These are phyloP conservation scores for Tricholoma furcatifolium DNA, from an alignment of 768 basidiomycete species.

Conservation along the genomic window DNA sequence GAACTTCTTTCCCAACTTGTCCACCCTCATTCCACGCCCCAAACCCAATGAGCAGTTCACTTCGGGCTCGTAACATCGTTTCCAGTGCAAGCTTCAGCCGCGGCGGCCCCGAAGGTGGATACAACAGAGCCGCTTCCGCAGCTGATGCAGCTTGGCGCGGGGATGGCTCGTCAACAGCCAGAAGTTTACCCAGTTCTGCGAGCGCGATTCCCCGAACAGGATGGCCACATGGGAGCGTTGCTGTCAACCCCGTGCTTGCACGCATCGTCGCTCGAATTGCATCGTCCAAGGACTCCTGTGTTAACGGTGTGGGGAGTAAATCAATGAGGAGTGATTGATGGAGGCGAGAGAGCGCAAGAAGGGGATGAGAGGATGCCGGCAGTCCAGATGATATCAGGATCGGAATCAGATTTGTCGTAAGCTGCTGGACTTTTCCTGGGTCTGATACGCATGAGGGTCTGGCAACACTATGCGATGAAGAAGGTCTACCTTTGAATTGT, in stretches of 20 bases:
- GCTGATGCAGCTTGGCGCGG: constrained; percentile 28
- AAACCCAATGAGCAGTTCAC: constrained; percentile 69
- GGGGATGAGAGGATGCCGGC: constrained; percentile 71
- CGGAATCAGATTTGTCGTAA: constrained; percentile 65
- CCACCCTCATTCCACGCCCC: constrained; percentile 71
- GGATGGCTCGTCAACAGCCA: constrained; percentile 73
- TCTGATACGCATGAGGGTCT: constrained; percentile 39
- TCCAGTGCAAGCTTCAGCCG: constrained; percentile 66
- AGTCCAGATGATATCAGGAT: constrained; percentile 59
- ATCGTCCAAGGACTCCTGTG: constrained; percentile 60
- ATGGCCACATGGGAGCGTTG: constrained; percentile 62
- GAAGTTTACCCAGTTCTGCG: constrained; percentile 78
- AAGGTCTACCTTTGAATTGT: constrained; percentile 57
- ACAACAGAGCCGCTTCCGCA: constrained; percentile 27
- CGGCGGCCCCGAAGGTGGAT: constrained; percentile 67
- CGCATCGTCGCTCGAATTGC: constrained; percentile 57
- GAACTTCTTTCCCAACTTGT: constrained; percentile 60
- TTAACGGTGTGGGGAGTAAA: constrained; percentile 36
- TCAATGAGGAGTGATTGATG: constrained; percentile 66
- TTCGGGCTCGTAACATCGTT: constrained; percentile 58
- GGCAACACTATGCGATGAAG: too few species aligned
- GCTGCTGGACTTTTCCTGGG: constrained; percentile 50
- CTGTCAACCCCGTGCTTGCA: constrained; percentile 49
- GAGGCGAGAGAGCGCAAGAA: constrained; percentile 72
- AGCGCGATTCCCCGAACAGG: constrained; percentile 74